Base-by-base conservation (phyloP, 495 filamentous ascomycete genomes). In the Aspergillus coremiiformis region DNA sequence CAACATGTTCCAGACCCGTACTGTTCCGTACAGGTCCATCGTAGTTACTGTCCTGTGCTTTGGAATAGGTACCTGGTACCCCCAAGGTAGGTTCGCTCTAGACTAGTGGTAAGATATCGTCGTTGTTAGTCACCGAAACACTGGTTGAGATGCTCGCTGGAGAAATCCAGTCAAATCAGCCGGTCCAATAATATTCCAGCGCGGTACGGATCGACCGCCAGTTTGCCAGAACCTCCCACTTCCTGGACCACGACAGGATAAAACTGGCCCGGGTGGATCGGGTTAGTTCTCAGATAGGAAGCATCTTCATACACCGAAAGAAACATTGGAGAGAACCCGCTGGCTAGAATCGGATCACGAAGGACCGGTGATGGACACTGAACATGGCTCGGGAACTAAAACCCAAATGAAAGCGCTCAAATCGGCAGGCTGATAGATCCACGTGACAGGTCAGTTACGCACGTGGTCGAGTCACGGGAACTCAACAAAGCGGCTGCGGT, bases 141-240 rank as follows among this genome's bases (percentile, higher is more conserved):
- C 44, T 47, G 42, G 24, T 24, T 24, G 24, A 27, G 42, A 24
- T 9, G 15, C 11, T 41, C 37, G 1, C 19, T 41, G 17, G 15
- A 41, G 19, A 41, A 1, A 6, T 14, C 15, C 2, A 41, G 37
- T 41, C 17, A 20, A 2, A 21, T 41, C 27, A 21, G 29, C 45
- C 44, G 43, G 37, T 37, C 55, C 55, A 53, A 55, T 55, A 29
- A 30, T 14, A 9, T 15, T 35, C 42, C 49, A 14, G 17, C 30
- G 37, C 42, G 54, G 53, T 51, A 51, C 44, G 24, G 58, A 61
- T 61, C 58, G 42, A 53, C 58, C 39, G 41, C 35, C 47, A 51
- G 58, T 44, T 44, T 57, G 51, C 43, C 35, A 19, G 29, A 46
- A 49, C 47, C 54, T 44, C 44, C 29, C 44, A 55, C 39, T 41